Evolutionary conservation across 495 filamentous ascomycete species (phyloP).

Genomic region (Astrocystis sublimbata): DNA sequence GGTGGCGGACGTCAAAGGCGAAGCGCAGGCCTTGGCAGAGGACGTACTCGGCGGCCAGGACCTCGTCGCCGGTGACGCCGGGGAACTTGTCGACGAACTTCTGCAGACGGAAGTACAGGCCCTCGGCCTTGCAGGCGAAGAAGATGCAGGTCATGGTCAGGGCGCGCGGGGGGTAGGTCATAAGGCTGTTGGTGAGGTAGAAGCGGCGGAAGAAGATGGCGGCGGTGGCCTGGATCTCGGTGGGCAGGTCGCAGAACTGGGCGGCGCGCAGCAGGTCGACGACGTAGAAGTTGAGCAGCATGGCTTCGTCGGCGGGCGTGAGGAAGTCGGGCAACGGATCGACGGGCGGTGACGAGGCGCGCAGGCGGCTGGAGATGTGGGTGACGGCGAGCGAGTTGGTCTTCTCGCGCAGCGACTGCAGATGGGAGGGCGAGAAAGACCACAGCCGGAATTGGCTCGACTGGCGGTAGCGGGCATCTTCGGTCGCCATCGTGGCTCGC

Average conservation of each 20-base stretch:
- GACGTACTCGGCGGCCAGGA: conserved; percentile 87
- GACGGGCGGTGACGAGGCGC: conserved; percentile 32
- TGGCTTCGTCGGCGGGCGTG: conserved; percentile 77
- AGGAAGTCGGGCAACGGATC: conserved; percentile 64
- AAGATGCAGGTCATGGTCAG: conserved; percentile 87
- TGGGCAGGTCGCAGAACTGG: conserved; percentile 73
- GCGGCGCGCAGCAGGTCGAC: conserved; percentile 72
- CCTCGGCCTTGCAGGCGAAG: conserved; percentile 89
- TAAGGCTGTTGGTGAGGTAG: conserved; percentile 89
- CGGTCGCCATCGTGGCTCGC: conserved; percentile 48
- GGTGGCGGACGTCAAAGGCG: conserved; percentile 89
- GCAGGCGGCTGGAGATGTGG: conserved; percentile 59
- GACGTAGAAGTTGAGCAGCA: conserved; percentile 78
- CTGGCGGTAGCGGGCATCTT: conserved; percentile 89
- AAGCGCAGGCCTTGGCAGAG: conserved; percentile 92
- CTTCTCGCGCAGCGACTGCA: conserved; percentile 66
- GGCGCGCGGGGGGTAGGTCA: conserved; percentile 88
- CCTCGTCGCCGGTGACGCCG: conserved; percentile 68
- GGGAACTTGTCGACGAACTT: conserved; percentile 61
- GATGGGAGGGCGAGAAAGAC: conserved; percentile 80
- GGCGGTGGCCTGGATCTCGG: conserved; percentile 83
- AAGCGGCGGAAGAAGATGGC: conserved; percentile 91
- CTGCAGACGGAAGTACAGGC: conserved; percentile 69
- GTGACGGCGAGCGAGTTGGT: conserved; percentile 75
- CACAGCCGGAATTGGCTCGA: conserved; percentile 89